Conservation (phyloP, 2,329 filamentous ascomycete genomes). For the Coleophoma eucalyptorum region DNA sequence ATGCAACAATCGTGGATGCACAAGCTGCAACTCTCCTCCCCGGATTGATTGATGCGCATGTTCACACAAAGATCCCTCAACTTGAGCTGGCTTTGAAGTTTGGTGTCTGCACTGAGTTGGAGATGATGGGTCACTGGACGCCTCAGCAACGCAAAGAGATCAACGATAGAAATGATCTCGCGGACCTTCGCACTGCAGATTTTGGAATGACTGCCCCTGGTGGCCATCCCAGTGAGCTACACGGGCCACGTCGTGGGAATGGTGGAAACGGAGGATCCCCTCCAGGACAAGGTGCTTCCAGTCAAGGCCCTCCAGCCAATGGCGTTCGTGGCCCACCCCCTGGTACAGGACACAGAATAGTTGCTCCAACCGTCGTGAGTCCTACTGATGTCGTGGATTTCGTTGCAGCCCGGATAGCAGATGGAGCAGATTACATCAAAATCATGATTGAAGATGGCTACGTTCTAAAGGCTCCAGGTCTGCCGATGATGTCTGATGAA, state of each 20-base stretch:
- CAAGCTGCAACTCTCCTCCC: conserved; percentile 30
- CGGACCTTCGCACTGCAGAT: conserved; percentile 1
- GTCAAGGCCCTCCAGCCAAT: neutral
- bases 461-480: neutral
- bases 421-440: conserved; percentile 9
- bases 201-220: conserved; percentile 1
- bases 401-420: conserved; percentile 2
- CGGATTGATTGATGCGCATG: conserved; percentile 9
- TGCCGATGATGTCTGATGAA: conserved; percentile 2
- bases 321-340: neutral
- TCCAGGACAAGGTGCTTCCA: neutral
- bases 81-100: neutral
- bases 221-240: conserved; percentile 1
- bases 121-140: conserved; percentile 5
- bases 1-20: conserved; percentile 30
- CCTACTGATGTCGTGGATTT: conserved; percentile 2
- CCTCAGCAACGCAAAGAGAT: neutral
- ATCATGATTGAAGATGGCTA: conserved; percentile 3
- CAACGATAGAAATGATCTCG: neutral
- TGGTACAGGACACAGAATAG: neutral
- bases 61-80: conserved; percentile 3
- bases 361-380: neutral
- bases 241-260: neutral
- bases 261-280: neutral
- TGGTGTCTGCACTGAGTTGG: conserved; percentile 7